These are phyloP conservation scores for Chrysanthemum makinoi DNA, from an alignment of 129 eudicot genomes.

Conservation along the genomic window DNA sequence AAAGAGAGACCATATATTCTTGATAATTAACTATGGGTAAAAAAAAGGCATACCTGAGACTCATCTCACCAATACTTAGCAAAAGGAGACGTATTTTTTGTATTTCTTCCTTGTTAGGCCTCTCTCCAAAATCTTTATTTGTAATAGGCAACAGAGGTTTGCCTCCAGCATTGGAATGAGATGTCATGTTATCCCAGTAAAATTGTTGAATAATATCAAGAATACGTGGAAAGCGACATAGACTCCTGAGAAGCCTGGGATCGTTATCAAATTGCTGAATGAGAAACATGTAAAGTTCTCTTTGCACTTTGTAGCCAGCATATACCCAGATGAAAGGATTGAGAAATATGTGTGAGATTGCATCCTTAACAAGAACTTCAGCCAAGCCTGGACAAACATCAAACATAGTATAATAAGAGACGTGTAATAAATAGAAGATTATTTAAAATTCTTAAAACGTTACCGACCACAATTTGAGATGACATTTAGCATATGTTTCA, in stretches of 20 bases:
- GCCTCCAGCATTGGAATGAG: slow-evolving; percentile 39
- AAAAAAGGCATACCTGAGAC: slow-evolving; percentile 65
- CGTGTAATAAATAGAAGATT: slow-evolving; percentile 6
- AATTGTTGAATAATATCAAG: slow-evolving; percentile 76
- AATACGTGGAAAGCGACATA: slow-evolving; percentile 86
- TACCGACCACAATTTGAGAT: slow-evolving; percentile 69
- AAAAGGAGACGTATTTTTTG: slow-evolving; percentile 92
- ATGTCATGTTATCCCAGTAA: slow-evolving; percentile 61
- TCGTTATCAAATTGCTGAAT: slow-evolving; percentile 92
- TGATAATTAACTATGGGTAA: slow-evolving; percentile 4
- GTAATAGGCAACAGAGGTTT: slow-evolving; percentile 49
- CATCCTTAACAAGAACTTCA: slow-evolving; percentile 87
- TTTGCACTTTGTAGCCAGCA: slow-evolving; percentile 80
- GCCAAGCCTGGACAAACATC: slow-evolving; percentile 66
- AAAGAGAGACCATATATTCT: not conserved
- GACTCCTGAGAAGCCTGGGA: slow-evolving; percentile 78
- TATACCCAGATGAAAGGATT: slow-evolving; percentile 86
- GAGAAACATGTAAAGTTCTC: slow-evolving; percentile 93
- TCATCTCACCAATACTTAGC: slow-evolving; percentile 96
- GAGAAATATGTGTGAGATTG: slow-evolving; percentile 76
- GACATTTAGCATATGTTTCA: slow-evolving; percentile 79
- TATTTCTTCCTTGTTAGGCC: slow-evolving; percentile 76
- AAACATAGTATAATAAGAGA: slow-evolving; percentile 20
- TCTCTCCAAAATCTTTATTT: slow-evolving; percentile 62
- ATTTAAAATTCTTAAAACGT: slow-evolving; percentile 1